A percentile compares a stretch with the other conserved stretches of the same genome.
These are phyloP conservation scores for Sphaerobolus stellatus DNA, from an alignment of 1,284 basidiomycete genomes.

Conservation along the genomic window DNA sequence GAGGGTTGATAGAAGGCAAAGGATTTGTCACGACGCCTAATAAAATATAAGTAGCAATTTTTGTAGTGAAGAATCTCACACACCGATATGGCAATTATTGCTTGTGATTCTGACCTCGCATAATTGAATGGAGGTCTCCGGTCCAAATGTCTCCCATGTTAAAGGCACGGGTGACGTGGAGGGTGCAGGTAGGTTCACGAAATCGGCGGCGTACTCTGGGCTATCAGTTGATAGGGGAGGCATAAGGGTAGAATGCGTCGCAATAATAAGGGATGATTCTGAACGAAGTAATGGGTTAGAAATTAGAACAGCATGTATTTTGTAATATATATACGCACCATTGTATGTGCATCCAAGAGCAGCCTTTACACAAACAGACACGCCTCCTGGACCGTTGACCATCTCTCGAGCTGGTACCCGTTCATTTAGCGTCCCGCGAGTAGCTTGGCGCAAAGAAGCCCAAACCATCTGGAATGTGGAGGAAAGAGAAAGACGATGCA, in stretches of 20 bases:
- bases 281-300: constrained; percentile 6
- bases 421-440: constrained; percentile 3
- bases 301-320: constrained; percentile 3
- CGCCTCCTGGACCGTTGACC: constrained; percentile 41
- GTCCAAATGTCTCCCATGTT: constrained; percentile 63
- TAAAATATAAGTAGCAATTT: constrained; percentile 13
- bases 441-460: constrained; percentile 11
- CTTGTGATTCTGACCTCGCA: constrained; percentile 57
- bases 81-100: constrained; percentile 44
- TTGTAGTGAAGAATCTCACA: constrained; percentile 11
- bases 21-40: constrained; percentile 46
- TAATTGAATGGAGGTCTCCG: constrained; percentile 60
- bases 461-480: constrained; percentile 24
- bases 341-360: constrained; percentile 64
- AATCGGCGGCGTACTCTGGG: constrained; percentile 22
- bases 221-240: constrained; percentile 31
- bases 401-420: constrained; percentile 20
- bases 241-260: constrained; percentile 55
- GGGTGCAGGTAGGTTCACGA: constrained; percentile 27
- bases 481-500: constrained; percentile 27
- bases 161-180: constrained; percentile 33
- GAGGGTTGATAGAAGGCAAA: constrained; percentile 42
- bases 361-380: constrained; percentile 55
- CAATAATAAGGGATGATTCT: constrained; percentile 64
- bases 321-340: constrained; percentile 39